These are phyloP conservation scores for Irpex sp. DNA, from an alignment of 1,284 basidiomycete genomes.

Conservation along the genomic window DNA sequence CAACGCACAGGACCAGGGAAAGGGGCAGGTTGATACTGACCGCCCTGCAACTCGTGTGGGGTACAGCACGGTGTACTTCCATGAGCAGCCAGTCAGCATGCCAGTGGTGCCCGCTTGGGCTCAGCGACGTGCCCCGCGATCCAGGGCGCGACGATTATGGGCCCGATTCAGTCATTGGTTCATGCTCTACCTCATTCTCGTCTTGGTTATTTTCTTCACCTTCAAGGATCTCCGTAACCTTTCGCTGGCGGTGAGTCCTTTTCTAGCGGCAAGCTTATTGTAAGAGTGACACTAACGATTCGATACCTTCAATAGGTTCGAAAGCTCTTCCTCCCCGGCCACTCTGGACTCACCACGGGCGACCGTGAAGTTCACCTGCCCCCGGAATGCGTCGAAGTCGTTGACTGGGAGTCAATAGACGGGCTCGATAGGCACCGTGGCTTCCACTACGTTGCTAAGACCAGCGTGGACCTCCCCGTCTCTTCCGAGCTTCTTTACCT, in stretches of 20 bases:
- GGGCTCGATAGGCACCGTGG: neutral
- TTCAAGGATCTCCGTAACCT: neutral
- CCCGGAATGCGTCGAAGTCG: neutral
- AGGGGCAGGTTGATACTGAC: neutral
- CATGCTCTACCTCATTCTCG: neutral
- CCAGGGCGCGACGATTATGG: neutral
- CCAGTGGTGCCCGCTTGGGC: neutral
- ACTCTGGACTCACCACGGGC: neutral
- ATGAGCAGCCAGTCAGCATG: neutral
- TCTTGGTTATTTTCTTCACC: neutral
- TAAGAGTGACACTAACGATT: neutral
- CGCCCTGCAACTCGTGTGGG: neutral
- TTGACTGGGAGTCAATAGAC: neutral
- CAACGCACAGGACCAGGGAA: neutral
- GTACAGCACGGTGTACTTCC: neutral
- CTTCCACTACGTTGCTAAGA: conserved; percentile 9
- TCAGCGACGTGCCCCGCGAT: neutral
- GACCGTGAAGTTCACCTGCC: neutral
- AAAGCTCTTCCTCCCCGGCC: neutral
- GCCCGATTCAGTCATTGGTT: neutral
- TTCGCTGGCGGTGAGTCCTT: neutral
- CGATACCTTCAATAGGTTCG: neutral
- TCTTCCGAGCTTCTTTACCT: conserved; percentile 24
- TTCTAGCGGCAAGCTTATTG: neutral
- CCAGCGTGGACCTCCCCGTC: conserved; percentile 21